Base-by-base conservation (phyloP, 2,329 filamentous ascomycete species). In the Pezicula rhizophila region DNA sequence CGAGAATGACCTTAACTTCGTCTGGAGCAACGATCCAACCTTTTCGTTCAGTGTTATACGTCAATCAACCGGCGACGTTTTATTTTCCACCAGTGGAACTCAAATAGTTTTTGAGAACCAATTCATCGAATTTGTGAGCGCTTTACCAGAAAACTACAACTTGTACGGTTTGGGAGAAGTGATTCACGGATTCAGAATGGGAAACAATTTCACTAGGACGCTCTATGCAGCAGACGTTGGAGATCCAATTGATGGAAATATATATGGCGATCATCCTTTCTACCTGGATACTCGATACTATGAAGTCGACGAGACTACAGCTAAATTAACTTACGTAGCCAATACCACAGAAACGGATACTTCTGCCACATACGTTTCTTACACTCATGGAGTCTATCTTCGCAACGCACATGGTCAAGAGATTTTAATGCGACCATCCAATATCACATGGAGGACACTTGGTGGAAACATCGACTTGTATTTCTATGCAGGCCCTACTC, bases 201-300 rank as follows among this genome's bases (percentile, higher is more conserved):
- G 84, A 23, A 84, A 86, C 54, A 87, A 90, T 60, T 73, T 82
- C 46, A 89, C 84, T 1, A 76, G 84, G 5, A 85, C 82, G 5
- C 74, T 83, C 33, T 89, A 79, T 55, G 79, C 82, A 26, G 82
- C 83, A 14, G 86, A 91, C 65, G 75, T 76, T 26, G 84, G 78
- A 7, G 83, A 86, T 58, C 75, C 77, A 5, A 77, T 82, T 35
- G 81, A 82, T 47, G 63, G 66, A 15, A 68, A 73, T 37, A 64
- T 71, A 5, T 93, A 93, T 58, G 87, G 88, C 6, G 77, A 73
- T 37, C 88, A 93, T 57, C 84, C 88, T 0, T 81, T 91, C 60
- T 93, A 92, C 61, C 70, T 91, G 4, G 88, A 92, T 54, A 91
- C 86, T 1, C 76, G 86, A 49, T 92, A 90, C 66, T 89, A 82